These are phyloP conservation scores for Neonectria sp. DNA, from an alignment of 2,329 filamentous ascomycete genomes.

Conservation along the genomic window DNA sequence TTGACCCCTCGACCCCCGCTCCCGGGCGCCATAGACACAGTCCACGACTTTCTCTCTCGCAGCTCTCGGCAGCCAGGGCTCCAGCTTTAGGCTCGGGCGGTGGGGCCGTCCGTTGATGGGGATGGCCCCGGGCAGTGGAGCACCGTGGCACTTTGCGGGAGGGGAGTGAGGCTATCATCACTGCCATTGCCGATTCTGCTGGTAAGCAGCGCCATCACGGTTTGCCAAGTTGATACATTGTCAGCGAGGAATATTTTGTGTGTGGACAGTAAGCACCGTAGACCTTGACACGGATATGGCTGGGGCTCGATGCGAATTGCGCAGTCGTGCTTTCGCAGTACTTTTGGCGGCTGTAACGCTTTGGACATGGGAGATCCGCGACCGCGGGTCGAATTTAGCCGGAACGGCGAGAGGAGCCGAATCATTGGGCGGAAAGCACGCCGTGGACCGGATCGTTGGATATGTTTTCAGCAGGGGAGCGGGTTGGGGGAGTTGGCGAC, in stretches of 20 bases:
- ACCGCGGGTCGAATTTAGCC: slow-evolving; percentile 46
- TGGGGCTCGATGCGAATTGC: slow-evolving; percentile 8
- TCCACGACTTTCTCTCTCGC: slow-evolving; percentile 5
- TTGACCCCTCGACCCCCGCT: slow-evolving; percentile 19
- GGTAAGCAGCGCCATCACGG: slow-evolving; percentile 15
- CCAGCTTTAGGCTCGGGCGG: slow-evolving; percentile 30
- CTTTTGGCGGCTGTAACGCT: slow-evolving; percentile 10
- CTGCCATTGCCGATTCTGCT: neutral
- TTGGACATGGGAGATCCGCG: slow-evolving; percentile 32
- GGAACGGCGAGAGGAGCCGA: slow-evolving; percentile 17
- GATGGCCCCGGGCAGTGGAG: slow-evolving; percentile 31
- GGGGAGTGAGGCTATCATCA: slow-evolving; percentile 46
- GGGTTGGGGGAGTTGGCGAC: slow-evolving; percentile 13
- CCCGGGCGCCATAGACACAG: slow-evolving; percentile 18
- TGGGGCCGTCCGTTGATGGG: slow-evolving; percentile 46
- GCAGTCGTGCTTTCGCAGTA: slow-evolving; percentile 7
- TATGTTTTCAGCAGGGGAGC: neutral
- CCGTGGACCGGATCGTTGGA: slow-evolving; percentile 18
- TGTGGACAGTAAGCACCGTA: neutral
- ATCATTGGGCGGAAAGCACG: slow-evolving; percentile 3
- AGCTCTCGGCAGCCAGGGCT: slow-evolving; percentile 20
- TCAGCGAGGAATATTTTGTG: neutral
- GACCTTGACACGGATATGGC: neutral
- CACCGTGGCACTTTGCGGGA: slow-evolving; percentile 16
- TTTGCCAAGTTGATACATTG: slow-evolving; percentile 10